Percentiles rank a stretch among this genome's conserved stretches.
These are phyloP conservation scores for Prosopis cineraria DNA, from an alignment of 306 rosid species.

Conservation along the genomic window DNA sequence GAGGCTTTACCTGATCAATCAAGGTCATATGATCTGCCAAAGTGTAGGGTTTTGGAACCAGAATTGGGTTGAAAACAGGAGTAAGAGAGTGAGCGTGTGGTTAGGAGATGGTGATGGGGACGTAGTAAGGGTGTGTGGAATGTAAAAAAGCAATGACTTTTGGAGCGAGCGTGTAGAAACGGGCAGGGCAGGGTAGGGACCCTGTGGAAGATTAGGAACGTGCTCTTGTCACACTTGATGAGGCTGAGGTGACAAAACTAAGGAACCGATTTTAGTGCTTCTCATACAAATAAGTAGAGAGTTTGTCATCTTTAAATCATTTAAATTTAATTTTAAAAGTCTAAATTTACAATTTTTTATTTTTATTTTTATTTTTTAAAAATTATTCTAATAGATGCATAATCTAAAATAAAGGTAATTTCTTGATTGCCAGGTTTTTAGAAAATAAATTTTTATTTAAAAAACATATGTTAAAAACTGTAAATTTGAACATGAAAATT, in stretches of 20 bases:
- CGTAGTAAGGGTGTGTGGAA: not conserved
- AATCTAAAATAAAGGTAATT: too few species aligned
- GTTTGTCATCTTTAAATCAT: too few species aligned
- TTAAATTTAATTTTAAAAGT: too few species aligned
- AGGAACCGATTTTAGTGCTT: too few species aligned
- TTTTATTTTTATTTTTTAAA: too few species aligned
- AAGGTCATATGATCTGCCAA: not conserved
- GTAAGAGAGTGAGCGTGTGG: not conserved
- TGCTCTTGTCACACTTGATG: not conserved
- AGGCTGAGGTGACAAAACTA: not conserved
- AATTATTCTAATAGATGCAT: too few species aligned
- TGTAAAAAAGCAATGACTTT: not conserved
- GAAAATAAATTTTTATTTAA: too few species aligned
- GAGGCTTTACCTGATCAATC: not conserved
- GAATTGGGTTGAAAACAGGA: not conserved
- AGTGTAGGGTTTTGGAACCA: not conserved
- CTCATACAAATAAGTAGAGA: too few species aligned
- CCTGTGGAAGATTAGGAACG: not conserved
- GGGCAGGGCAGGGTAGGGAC: constrained; percentile 24
- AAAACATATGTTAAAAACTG: too few species aligned
- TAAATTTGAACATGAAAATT: too few species aligned
- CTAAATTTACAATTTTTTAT: too few species aligned
- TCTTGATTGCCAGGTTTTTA: too few species aligned
- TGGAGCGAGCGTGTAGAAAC: not conserved
- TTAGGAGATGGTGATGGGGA: not conserved